These are phyloP conservation scores for Pseudocercospora cruenta DNA, from an alignment of 2,329 filamentous ascomycete species.

Conservation along the genomic window DNA sequence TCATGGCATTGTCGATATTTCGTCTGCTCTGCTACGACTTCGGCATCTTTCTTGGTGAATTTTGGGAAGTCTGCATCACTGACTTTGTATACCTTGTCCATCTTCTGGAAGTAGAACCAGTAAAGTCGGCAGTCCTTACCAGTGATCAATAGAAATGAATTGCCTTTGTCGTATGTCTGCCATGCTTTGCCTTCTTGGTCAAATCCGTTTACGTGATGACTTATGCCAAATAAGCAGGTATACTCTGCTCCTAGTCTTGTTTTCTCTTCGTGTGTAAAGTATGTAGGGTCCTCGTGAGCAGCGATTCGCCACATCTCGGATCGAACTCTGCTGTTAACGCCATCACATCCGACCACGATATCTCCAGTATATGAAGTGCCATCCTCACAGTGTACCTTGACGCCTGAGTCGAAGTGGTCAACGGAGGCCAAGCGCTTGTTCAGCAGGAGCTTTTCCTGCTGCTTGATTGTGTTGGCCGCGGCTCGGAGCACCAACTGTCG, in stretches of 20 bases:
- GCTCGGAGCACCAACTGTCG: constrained; percentile 34
- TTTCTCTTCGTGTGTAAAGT: constrained; percentile 26
- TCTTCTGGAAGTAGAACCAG: constrained; percentile 44
- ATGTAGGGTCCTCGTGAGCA: constrained; percentile 15
- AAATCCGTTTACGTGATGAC: constrained; percentile 32
- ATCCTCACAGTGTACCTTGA: constrained; percentile 22
- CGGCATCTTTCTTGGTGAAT: constrained; percentile 42
- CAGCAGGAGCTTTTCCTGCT: constrained; percentile 23
- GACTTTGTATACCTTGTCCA: constrained; percentile 34
- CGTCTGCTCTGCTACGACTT: constrained; percentile 33
- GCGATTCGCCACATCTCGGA: constrained; percentile 34
- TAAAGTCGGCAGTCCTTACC: constrained; percentile 40
- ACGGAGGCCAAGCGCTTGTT: constrained; percentile 19
- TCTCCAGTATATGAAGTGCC: constrained; percentile 24
- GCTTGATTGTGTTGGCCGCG: constrained; percentile 27
- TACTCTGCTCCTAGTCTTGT: constrained; percentile 33
- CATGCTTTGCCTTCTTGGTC: constrained; percentile 25
- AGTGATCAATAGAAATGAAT: constrained; percentile 36
- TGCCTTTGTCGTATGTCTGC: constrained; percentile 30
- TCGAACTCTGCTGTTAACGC: constrained; percentile 32
- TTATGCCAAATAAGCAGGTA: constrained; percentile 46
- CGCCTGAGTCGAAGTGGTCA: constrained; percentile 14
- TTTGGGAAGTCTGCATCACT: constrained; percentile 39
- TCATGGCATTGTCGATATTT: constrained; percentile 30
- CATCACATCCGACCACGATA: constrained; percentile 36